These are phyloP conservation scores for Rhododendron ovatum DNA, from an alignment of 148 eudicot species.

Conservation along the genomic window DNA sequence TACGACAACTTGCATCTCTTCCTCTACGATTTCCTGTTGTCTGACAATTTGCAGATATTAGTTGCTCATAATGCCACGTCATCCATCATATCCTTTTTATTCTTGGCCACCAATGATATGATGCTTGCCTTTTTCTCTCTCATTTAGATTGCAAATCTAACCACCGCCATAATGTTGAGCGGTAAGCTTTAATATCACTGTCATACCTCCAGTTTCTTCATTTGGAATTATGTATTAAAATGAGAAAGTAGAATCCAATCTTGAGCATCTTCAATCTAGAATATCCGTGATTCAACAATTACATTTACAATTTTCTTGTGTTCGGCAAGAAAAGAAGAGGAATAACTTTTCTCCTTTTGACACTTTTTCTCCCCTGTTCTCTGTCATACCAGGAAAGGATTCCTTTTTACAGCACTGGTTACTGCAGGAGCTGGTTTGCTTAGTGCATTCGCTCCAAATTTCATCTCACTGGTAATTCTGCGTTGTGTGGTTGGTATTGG, in stretches of 20 bases:
- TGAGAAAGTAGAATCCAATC: background rate
- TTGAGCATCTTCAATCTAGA: background rate
- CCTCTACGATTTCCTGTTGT: background rate
- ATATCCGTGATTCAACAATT: background rate
- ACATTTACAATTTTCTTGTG: background rate
- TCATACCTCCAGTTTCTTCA: background rate
- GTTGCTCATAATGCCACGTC: background rate
- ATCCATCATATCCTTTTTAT: background rate
- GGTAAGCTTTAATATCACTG: background rate
- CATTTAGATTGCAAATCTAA: background rate
- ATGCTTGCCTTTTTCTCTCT: background rate
- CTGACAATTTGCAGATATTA: background rate
- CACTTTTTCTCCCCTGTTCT: background rate
- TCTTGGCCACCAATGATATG: background rate
- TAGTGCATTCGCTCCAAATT: constrained; percentile 31
- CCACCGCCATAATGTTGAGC: background rate
- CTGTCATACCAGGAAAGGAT: constrained; percentile 20
- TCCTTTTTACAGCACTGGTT: constrained; percentile 16
- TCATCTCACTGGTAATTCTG: constrained; percentile 18
- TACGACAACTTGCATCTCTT: background rate
- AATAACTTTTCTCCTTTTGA: background rate
- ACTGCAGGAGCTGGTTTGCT: constrained; percentile 20
- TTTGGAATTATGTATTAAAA: background rate
- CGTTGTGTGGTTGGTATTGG: constrained; percentile 38
- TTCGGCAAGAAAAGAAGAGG: background rate